A percentile compares a stretch with the other conserved stretches of the same genome.
phyloP scores from a whole-genome alignment of 2,329 filamentous ascomycete species.

The Cryphonectria japonica region DNA sequence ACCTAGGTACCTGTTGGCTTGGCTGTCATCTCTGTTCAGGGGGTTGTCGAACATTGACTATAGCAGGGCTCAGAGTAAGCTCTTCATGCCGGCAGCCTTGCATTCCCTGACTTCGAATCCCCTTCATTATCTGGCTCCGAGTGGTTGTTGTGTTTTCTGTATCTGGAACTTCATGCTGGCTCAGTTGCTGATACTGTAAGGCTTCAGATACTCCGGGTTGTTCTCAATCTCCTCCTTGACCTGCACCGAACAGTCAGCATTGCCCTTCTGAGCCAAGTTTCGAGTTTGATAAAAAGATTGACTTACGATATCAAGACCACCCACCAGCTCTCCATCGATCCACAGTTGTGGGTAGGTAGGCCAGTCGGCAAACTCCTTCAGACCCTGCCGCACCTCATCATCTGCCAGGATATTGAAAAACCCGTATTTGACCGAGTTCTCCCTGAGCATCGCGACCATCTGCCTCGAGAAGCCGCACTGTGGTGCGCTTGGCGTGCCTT shows the following conservation, averaged over 20 bases:
- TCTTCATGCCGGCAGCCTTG: not conserved
- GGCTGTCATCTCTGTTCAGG: not conserved
- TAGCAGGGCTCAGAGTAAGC: not conserved
- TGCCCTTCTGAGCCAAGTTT: not conserved
- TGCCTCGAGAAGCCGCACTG: slow-evolving; percentile 96
- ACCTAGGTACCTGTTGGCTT: not conserved
- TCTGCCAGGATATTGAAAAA: slow-evolving; percentile 99
- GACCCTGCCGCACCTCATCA: slow-evolving; percentile 91
- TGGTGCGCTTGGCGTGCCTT: slow-evolving; percentile 93
- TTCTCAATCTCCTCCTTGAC: slow-evolving; percentile 91
- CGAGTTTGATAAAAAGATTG: not conserved
- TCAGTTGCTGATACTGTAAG: slow-evolving; percentile 64
- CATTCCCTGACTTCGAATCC: not conserved
- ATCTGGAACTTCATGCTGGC: not conserved
- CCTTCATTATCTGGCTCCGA: not conserved
- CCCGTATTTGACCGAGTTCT: slow-evolving; percentile 91
- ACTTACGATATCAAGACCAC: slow-evolving; percentile 93
- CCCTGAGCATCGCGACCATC: slow-evolving; percentile 81
- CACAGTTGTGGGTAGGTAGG: slow-evolving; percentile 96
- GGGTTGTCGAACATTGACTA: not conserved
- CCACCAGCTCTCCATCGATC: slow-evolving; percentile 86
- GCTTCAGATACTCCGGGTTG: slow-evolving; percentile 79
- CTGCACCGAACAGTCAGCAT: slow-evolving; percentile 49
- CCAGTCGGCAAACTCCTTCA: slow-evolving; percentile 99
- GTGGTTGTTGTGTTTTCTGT: not conserved